Conservation (phyloP, 1,139 yeast species). For the Candida buenavistaensis region DNA sequence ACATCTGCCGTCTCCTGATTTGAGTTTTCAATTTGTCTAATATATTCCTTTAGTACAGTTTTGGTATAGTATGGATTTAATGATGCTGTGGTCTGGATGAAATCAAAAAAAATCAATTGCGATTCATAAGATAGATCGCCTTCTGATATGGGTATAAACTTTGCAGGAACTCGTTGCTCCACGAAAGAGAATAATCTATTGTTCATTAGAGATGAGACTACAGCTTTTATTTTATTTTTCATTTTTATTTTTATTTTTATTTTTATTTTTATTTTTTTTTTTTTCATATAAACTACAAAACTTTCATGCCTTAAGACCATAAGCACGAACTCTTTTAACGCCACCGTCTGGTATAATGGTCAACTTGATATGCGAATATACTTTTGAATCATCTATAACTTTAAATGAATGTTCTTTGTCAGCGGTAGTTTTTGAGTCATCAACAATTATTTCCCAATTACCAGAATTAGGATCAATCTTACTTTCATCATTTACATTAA, state of each 20-base stretch:
- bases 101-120: conserved; percentile 9
- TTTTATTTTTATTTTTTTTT: background rate
- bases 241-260: background rate
- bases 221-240: background rate
- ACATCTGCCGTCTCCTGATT: conserved; percentile 38
- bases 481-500: conserved; percentile 36
- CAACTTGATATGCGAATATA: conserved; percentile 67
- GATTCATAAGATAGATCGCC: conserved; percentile 9
- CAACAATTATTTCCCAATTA: conserved; percentile 67
- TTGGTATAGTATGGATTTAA: conserved; percentile 53
- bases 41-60: conserved; percentile 40
- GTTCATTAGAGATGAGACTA: conserved; percentile 9
- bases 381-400: conserved; percentile 20
- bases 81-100: conserved; percentile 20
- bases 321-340: conserved; percentile 81
- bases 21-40: conserved; percentile 33
- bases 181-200: conserved; percentile 9
- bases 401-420: conserved; percentile 71
- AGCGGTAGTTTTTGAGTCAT: conserved; percentile 70
- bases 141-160: conserved; percentile 7
- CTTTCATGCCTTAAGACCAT: conserved; percentile 53
- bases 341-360: conserved; percentile 96
- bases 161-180: conserved; percentile 15
- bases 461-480: conserved; percentile 30
- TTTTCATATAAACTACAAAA: background rate